These are phyloP conservation scores for Picochlorum costavermella DNA, from an alignment of 139 green algal genomes.

Conservation along the genomic window DNA sequence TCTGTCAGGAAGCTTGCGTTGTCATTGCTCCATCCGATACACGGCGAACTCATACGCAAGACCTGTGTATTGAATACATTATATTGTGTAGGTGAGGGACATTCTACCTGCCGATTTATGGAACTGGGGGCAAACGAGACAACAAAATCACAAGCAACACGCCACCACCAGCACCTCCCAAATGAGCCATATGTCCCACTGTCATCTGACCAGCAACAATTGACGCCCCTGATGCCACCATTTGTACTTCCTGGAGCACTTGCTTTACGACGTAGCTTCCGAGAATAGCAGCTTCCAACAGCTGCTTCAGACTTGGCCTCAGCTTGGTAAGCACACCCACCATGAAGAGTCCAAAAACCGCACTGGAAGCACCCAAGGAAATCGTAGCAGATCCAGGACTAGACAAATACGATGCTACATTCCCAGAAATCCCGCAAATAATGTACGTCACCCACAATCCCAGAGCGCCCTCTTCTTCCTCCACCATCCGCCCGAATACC, in stretches of 20 bases:
- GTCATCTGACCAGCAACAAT: slow-evolving; percentile 20
- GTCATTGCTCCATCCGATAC: no score
- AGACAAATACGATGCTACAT: slow-evolving; percentile 26
- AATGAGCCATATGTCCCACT: slow-evolving; percentile 48
- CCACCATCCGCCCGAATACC: slow-evolving; percentile 41
- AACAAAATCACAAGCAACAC: slow-evolving; percentile 40
- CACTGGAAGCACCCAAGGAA: slow-evolving; percentile 34
- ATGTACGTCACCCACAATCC: slow-evolving; percentile 39
- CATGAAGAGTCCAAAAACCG: slow-evolving; percentile 68
- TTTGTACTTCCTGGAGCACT: slow-evolving; percentile 30
- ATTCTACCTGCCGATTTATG: no score
- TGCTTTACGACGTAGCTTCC: slow-evolving; percentile 54
- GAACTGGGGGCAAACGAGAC: slow-evolving; percentile 14
- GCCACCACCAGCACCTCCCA: slow-evolving; percentile 36
- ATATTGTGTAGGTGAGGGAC: no score
- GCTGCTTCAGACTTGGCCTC: slow-evolving; percentile 25
- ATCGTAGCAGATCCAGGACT: slow-evolving; percentile 16
- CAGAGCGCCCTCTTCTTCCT: slow-evolving; percentile 42
- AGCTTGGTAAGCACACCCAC: slow-evolving; percentile 50
- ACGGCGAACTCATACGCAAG: no score
- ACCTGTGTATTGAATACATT: no score
- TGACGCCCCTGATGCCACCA: slow-evolving; percentile 15
- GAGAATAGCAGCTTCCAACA: slow-evolving; percentile 54
- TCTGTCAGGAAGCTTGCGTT: no score
- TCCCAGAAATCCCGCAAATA: slow-evolving; percentile 29